Evolutionary conservation across 192 early-diverging fungal species (phyloP).

Genomic region (Cetraspora pellucida): DNA sequence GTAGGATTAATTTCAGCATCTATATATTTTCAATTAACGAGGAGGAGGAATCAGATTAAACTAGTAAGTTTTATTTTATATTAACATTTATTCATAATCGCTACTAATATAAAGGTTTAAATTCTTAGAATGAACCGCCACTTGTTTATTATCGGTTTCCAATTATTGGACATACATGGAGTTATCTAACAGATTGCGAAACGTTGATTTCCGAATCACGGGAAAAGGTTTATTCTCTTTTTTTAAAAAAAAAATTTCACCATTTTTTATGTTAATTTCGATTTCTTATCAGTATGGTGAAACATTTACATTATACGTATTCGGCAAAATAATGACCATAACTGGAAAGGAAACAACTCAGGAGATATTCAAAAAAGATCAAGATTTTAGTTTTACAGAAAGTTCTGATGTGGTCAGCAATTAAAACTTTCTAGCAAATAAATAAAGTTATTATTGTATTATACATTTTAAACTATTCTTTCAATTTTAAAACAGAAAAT

Average conservation of each 20-base stretch:
- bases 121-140: constrained; percentile 15
- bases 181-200: neutral
- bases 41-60: too few relatives aligned
- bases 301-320: constrained; percentile 14
- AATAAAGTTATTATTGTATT: too few relatives aligned
- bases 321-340: neutral
- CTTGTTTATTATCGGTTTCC: constrained; percentile 10
- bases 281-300: neutral
- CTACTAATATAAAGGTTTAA: too few relatives aligned
- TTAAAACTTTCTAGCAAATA: too few relatives aligned
- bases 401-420: too few relatives aligned
- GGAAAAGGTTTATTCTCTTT: neutral
- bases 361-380: neutral
- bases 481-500: too few relatives aligned
- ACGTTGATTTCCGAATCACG: neutral
- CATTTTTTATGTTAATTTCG: neutral
- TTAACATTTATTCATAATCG: too few relatives aligned
- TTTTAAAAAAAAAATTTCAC: neutral
- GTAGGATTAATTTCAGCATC: too few relatives aligned
- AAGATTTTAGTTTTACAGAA: neutral
- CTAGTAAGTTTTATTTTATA: too few relatives aligned
- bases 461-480: too few relatives aligned
- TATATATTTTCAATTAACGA: too few relatives aligned
- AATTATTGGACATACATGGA: constrained; percentile 16
- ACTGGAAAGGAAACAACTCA: neutral